phyloP scores from a whole-genome alignment of 2,329 filamentous ascomycete genomes.

The Neofusicoccum kwambonambiense region DNA sequence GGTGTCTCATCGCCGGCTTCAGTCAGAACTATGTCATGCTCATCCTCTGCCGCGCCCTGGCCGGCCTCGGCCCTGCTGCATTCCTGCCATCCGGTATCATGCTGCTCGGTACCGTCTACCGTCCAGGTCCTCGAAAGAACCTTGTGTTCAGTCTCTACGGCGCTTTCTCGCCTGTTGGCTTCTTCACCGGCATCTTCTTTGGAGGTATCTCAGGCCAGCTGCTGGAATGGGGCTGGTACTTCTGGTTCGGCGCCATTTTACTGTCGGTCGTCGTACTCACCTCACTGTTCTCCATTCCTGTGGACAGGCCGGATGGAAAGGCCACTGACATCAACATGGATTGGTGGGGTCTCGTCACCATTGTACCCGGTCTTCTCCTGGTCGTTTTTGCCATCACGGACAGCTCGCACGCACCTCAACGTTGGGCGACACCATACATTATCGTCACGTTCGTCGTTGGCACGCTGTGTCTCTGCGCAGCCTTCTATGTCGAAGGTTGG shows the following conservation, averaged over 20 bases:
- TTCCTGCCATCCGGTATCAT: conserved; percentile 69
- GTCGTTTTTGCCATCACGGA: conserved; percentile 75
- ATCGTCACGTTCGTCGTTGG: conserved; percentile 64
- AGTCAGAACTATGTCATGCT: conserved; percentile 67
- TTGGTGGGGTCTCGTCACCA: conserved; percentile 36
- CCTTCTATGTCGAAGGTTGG: conserved; percentile 72
- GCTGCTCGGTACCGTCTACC: conserved; percentile 62
- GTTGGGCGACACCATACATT: conserved; percentile 75
- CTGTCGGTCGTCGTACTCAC: neutral
- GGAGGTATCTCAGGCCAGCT: conserved; percentile 59
- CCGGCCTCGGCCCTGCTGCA: conserved; percentile 71
- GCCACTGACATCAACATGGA: conserved; percentile 33
- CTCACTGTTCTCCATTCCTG: conserved; percentile 23
- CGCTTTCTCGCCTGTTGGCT: conserved; percentile 50
- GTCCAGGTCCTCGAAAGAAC: conserved; percentile 68
- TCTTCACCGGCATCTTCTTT: conserved; percentile 61
- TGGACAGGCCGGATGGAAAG: conserved; percentile 12
- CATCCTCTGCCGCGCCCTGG: conserved; percentile 70
- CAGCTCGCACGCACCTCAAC: conserved; percentile 63
- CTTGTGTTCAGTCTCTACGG: conserved; percentile 62
- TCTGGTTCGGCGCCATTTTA: conserved; percentile 66
- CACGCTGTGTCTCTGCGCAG: conserved; percentile 55
- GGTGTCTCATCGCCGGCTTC: conserved; percentile 70
- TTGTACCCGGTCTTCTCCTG: conserved; percentile 59
- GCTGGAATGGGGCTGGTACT: conserved; percentile 53